Evolutionary conservation across 352 stramenopile genomes (phyloP).

Genomic region (Globisporangium polare): DNA sequence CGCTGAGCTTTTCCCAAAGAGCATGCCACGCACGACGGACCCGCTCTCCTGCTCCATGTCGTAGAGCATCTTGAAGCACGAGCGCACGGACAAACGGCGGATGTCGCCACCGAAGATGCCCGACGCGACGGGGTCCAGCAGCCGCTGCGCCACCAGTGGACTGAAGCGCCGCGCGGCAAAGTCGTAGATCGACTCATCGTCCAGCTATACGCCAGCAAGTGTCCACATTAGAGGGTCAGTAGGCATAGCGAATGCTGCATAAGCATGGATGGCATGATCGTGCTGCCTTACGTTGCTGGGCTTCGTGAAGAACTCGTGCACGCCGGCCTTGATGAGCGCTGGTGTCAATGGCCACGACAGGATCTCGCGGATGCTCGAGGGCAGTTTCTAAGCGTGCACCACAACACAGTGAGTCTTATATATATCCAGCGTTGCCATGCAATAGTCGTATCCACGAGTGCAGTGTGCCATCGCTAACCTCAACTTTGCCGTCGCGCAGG

Average conservation of each 20-base stretch:
- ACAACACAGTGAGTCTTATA: not conserved
- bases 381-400: conserved; percentile 53
- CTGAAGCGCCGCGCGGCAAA: conserved; percentile 78
- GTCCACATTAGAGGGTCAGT: not conserved
- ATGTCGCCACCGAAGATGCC: conserved; percentile 89
- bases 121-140: conserved; percentile 77
- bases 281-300: conserved; percentile 17
- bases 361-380: conserved; percentile 44
- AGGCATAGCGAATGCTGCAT: not conserved
- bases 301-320: conserved; percentile 62
- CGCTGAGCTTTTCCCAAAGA: conserved; percentile 32
- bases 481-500: conserved; percentile 58
- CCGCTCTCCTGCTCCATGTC: conserved; percentile 76
- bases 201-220: conserved; percentile 11
- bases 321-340: conserved; percentile 45
- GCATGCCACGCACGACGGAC: conserved; percentile 74
- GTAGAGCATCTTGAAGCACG: conserved; percentile 76
- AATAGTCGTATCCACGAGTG: no score
- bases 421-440: not conserved
- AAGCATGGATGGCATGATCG: not conserved
- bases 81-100: conserved; percentile 63
- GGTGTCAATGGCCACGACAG: conserved; percentile 60
- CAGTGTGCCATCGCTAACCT: conserved; percentile 23
- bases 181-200: conserved; percentile 82
- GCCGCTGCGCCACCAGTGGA: conserved; percentile 64